Evolutionary conservation across 495 filamentous ascomycete genomes (phyloP).

Genomic region (Aspergillus conjunctus): DNA sequence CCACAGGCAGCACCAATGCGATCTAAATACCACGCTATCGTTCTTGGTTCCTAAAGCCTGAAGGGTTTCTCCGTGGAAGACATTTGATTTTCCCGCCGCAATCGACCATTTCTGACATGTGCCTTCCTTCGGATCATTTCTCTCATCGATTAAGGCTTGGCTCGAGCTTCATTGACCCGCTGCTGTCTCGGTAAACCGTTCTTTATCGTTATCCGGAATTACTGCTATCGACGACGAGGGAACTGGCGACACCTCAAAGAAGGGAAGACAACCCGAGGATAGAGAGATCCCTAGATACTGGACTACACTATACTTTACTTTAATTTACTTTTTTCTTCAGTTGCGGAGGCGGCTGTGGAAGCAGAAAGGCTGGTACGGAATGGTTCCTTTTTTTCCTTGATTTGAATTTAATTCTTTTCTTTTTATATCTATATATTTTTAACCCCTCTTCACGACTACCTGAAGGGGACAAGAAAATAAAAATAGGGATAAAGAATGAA

Average conservation of each 20-base stretch:
- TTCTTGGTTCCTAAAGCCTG: neutral
- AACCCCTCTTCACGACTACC: neutral
- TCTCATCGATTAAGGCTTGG: conserved; percentile 12
- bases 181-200: conserved; percentile 5
- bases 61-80: conserved; percentile 11
- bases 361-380: neutral
- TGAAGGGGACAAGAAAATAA: neutral
- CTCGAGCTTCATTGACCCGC: conserved; percentile 1
- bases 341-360: conserved; percentile 1
- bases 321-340: neutral
- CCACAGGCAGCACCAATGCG: neutral
- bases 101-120: conserved; percentile 18
- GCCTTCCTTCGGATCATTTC: conserved; percentile 9
- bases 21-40: conserved; percentile 4
- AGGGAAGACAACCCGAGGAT: neutral
- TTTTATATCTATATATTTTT: neutral
- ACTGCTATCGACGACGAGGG: neutral
- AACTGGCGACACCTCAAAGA: neutral
- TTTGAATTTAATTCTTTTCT: neutral
- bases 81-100: neutral
- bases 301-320: too few species aligned
- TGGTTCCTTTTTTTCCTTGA: neutral
- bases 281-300: neutral
- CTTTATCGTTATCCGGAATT: conserved; percentile 6
- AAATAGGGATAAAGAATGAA: neutral